phyloP scores from a whole-genome alignment of 2,329 filamentous ascomycete genomes.

The Teratosphaeria epicoccoides region DNA sequence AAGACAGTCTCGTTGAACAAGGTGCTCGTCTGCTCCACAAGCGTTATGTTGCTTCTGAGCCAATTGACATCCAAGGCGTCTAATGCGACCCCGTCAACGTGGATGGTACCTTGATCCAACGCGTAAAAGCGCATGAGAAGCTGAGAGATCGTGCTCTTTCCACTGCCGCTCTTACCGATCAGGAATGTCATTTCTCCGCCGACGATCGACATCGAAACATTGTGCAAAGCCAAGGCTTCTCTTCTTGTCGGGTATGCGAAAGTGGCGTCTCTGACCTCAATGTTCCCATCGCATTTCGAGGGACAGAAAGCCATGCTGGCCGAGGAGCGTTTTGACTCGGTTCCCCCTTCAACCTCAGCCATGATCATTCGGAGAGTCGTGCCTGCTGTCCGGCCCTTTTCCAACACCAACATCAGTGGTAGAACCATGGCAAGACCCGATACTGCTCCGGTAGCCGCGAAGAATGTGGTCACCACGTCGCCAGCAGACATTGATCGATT shows the following conservation, averaged over 20 bases:
- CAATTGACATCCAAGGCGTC: slow-evolving; percentile 55
- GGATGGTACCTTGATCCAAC: slow-evolving; percentile 53
- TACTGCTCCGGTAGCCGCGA: slow-evolving; percentile 65
- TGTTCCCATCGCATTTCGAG: slow-evolving; percentile 49
- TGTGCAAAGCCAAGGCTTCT: slow-evolving; percentile 47
- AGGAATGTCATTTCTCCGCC: slow-evolving; percentile 67
- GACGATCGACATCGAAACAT: slow-evolving; percentile 58
- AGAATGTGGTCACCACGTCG: slow-evolving; percentile 72
- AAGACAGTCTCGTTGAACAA: slow-evolving; percentile 74
- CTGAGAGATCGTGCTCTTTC: slow-evolving; percentile 80
- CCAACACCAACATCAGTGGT: slow-evolving; percentile 65
- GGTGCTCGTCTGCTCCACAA: slow-evolving; percentile 72
- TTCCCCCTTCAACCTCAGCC: slow-evolving; percentile 22
- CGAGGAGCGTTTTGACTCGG: background rate
- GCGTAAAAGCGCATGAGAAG: slow-evolving; percentile 70
- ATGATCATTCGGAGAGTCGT: slow-evolving; percentile 45
- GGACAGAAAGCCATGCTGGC: slow-evolving; percentile 6
- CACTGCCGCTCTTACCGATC: slow-evolving; percentile 77
- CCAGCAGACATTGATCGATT: slow-evolving; percentile 49
- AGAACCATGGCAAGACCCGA: slow-evolving; percentile 64
- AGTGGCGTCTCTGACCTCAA: slow-evolving; percentile 54
- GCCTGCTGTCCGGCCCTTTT: slow-evolving; percentile 69
- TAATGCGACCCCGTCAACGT: slow-evolving; percentile 56
- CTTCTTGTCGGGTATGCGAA: slow-evolving; percentile 62
- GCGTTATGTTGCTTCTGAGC: slow-evolving; percentile 65